A percentile compares a stretch with the other conserved stretches of the same genome.
phyloP scores from a whole-genome alignment of 129 eudicot species.

The Ambrosia artemisiifolia region DNA sequence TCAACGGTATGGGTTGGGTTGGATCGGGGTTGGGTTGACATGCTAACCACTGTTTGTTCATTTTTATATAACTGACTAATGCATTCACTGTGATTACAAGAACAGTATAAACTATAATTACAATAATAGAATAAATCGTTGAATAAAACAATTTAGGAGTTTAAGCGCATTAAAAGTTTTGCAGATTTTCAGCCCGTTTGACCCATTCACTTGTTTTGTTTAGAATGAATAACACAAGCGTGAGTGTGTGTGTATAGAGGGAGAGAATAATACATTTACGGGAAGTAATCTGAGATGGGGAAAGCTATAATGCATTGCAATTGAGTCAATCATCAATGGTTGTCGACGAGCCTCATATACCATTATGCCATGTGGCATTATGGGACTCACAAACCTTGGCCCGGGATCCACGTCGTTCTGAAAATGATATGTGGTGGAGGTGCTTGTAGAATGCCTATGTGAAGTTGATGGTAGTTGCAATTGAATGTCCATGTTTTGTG shows the following conservation, averaged over 20 bases:
- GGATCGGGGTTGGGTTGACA: neutral
- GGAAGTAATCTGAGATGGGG: slow-evolving; percentile 66
- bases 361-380: slow-evolving; percentile 51
- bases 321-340: slow-evolving; percentile 40
- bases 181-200: neutral
- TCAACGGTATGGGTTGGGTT: neutral
- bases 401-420: slow-evolving; percentile 48
- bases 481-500: slow-evolving; percentile 50
- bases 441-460: slow-evolving; percentile 33
- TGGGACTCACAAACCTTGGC: slow-evolving; percentile 46
- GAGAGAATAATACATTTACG: slow-evolving; percentile 53
- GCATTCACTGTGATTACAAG: neutral
- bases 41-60: neutral
- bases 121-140: neutral
- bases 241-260: neutral
- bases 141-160: neutral
- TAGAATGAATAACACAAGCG: neutral
- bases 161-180: neutral
- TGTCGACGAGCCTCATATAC: slow-evolving; percentile 51
- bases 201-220: neutral
- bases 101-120: neutral
- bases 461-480: slow-evolving; percentile 50
- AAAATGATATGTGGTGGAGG: slow-evolving; percentile 29
- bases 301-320: slow-evolving; percentile 50
- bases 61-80: neutral